A percentile compares a stretch with the other conserved stretches of the same genome.
Conservation (phyloP, 2,329 filamentous ascomycete genomes). For the Fusarium sp. region DNA sequence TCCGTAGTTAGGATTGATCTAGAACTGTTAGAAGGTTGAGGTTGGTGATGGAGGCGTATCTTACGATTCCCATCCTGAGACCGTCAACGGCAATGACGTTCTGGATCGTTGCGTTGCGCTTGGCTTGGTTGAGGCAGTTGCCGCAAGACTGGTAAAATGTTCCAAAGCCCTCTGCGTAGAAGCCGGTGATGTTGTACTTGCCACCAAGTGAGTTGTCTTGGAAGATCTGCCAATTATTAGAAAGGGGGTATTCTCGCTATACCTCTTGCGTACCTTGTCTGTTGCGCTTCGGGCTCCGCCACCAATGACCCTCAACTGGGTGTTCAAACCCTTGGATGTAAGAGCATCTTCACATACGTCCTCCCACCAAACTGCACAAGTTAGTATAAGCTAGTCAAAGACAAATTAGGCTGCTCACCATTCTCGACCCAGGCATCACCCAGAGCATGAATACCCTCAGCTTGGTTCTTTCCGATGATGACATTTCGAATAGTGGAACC, state of each 20-base stretch:
- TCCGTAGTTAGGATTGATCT: conserved; percentile 44
- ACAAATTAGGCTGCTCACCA: conserved; percentile 6
- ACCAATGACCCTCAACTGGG: conserved; percentile 43
- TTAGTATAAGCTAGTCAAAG: not conserved
- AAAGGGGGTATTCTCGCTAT: fast-evolving
- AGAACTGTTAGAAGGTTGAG: fast-evolving
- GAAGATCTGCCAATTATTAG: conserved; percentile 32
- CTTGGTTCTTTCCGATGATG: conserved; percentile 51
- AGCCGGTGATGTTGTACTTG: conserved; percentile 46
- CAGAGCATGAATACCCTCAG: conserved; percentile 46
- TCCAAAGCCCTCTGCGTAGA: conserved; percentile 43
- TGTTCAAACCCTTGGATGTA: conserved; percentile 44
- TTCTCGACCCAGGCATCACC: conserved; percentile 46
- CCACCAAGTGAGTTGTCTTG: conserved; percentile 45
- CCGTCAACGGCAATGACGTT: conserved; percentile 42
- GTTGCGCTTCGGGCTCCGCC: conserved; percentile 43
- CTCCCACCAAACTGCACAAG: conserved; percentile 41
- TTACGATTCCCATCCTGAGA: conserved; percentile 39
- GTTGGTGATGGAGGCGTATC: not conserved
- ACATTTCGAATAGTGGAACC: conserved; percentile 51
- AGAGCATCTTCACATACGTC: conserved; percentile 45
- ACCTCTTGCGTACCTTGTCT: conserved; percentile 32
- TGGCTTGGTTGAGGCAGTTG: conserved; percentile 43
- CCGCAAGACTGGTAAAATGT: conserved; percentile 45
- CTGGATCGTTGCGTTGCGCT: conserved; percentile 42